Base-by-base conservation (phyloP, 2,329 filamentous ascomycete genomes). In the Dactylella cylindrospora region DNA sequence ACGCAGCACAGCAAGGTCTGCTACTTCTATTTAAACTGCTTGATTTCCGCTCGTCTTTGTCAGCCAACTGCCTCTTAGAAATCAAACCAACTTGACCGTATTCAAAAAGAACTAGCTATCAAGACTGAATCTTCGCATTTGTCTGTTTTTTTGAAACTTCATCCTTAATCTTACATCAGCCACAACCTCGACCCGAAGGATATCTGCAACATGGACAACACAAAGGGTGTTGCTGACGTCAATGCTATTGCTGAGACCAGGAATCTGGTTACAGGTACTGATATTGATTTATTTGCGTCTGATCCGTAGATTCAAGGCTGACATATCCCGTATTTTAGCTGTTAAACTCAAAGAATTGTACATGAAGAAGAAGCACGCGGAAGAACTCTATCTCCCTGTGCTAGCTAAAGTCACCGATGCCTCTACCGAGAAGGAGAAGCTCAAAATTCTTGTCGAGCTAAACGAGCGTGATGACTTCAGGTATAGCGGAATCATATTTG, bases 171-270 rank as follows among this genome's bases (percentile, higher is more conserved):
- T n/a, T n/a, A n/a, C n/a, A n/a, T n/a, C n/a, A n/a, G n/a, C n/a
- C n/a, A n/a, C n/a, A 17, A 25, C 10, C 28, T 29, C 12, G 15
- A 13, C 9, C n/a, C 17, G 32, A 35, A 5, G 17, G 32, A 35
- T 35, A 15, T 20, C 5, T 39, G 35, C 47, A 54, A 62, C 47
- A 62, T 62, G 57, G 57, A 62, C 38, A 54, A 50, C 49, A 10
- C 57, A 28, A 62, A 50, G 15, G 7, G 43, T n/a, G 44, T 40
- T 5, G 22, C 23, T 25, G 47, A 49, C 13, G 49, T 62, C 23
- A 62, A 62, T 25, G 57, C 57, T 8, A 62, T 62, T 15, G 44
- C 49, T 15, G 57, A 62, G 8, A 50, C 57, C 31, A 49, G 57
- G 20, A 49, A 40, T 20, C 31, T 62, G 38, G 57, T 62, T n/a